Conservation (phyloP, 192 early-diverging fungal genomes). For the Backusella tuberculispora region DNA sequence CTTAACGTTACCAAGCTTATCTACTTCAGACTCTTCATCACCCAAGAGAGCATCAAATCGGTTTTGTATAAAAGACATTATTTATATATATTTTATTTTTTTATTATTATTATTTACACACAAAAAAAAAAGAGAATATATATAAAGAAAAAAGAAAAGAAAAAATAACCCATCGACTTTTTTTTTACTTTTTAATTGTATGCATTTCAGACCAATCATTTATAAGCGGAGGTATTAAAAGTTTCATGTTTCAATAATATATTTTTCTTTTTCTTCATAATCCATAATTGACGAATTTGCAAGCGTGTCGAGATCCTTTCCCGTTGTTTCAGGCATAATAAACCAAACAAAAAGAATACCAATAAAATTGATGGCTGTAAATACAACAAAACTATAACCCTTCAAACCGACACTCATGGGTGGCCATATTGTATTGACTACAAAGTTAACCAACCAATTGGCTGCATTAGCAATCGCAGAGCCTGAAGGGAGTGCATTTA, state of each 20-base stretch:
- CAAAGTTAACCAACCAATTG: conserved; percentile 68
- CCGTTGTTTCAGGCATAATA: conserved; percentile 78
- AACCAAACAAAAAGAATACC: conserved; percentile 66
- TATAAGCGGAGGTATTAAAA: too few species aligned
- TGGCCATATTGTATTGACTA: conserved; percentile 46
- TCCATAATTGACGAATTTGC: neutral
- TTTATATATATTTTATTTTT: too few species aligned
- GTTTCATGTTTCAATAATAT: too few species aligned
- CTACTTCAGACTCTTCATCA: conserved; percentile 19
- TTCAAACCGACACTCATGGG: conserved; percentile 33
- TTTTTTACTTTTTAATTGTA: too few species aligned
- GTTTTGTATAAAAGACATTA: conserved; percentile 15
- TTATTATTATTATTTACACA: too few species aligned
- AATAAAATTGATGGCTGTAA: conserved; percentile 64
- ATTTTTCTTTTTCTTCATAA: too few species aligned
- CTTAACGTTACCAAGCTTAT: conserved; percentile 17
- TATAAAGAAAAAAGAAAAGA: too few species aligned
- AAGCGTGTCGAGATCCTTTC: conserved; percentile 26
- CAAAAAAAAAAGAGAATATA: too few species aligned
- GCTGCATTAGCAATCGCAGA: conserved; percentile 72
- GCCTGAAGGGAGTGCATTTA: conserved; percentile 71
- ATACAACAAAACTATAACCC: conserved; percentile 62
- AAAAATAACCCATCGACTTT: too few species aligned
- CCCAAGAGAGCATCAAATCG: conserved; percentile 16
- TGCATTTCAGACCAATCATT: too few species aligned